Conservation (phyloP, 1,284 basidiomycete species). For the Earliella scabrosa region DNA sequence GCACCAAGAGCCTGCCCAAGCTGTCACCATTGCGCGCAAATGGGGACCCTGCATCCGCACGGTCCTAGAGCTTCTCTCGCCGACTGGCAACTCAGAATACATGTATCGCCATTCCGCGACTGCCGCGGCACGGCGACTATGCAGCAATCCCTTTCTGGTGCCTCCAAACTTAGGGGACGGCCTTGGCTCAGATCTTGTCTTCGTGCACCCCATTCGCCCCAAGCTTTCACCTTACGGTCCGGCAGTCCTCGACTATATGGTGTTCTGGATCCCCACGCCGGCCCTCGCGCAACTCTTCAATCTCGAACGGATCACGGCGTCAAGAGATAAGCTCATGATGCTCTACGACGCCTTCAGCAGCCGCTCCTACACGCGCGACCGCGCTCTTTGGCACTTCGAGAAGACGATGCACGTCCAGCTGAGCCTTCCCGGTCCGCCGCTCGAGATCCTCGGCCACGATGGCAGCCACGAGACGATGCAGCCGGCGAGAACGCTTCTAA, state of each 20-base stretch:
- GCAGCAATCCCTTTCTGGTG: background rate
- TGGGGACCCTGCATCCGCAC: background rate
- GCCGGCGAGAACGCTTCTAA: background rate
- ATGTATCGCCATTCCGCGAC: background rate
- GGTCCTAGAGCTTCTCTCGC: background rate
- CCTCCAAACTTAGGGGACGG: background rate
- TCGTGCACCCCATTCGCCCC: background rate
- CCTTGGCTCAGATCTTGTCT: background rate
- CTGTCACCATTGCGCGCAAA: background rate
- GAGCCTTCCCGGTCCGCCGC: background rate
- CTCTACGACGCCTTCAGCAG: background rate
- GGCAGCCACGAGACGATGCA: background rate
- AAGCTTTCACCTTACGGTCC: background rate
- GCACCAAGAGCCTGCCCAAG: background rate
- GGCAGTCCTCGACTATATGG: background rate
- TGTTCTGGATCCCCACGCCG: background rate
- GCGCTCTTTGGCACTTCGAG: background rate
- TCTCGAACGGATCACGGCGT: background rate
- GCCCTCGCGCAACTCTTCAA: background rate
- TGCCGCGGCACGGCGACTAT: background rate
- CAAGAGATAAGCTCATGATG: background rate
- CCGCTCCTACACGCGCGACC: background rate
- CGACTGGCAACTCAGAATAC: background rate
- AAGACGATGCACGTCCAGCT: background rate
- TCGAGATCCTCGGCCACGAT: background rate